Base-by-base conservation (phyloP, 176 grass and related monocot species). In the Melocanna baccifera region DNA sequence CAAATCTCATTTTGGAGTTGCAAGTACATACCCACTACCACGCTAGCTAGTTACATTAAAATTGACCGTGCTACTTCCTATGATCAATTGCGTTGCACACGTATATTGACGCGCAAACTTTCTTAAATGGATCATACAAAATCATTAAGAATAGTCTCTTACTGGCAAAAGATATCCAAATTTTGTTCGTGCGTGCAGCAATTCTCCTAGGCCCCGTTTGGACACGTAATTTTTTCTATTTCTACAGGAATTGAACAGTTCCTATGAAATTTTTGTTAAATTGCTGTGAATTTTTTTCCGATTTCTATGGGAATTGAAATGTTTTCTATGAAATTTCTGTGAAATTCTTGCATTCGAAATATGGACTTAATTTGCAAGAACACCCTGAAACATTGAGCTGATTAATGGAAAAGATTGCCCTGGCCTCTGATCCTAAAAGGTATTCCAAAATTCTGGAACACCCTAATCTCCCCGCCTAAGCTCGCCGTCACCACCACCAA, bases 371-470 rank as follows among this genome's bases (percentile, higher is more conserved):
- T 40, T 40, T 40, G 7, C 6, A 36, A 36, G 4, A 40, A 40
- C 6, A 40, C 39, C 6, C 39, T 40, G 39, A 40, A 40, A 40
- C 39, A 0, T 40, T 40, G 0, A 40, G 39, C 5, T 40, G 39
- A 40, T 7, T 40, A 40, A 40, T 40, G 39, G 80, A 83, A 87
- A 7, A 79, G 74, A 37, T 87, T 90, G 47, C 67, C 79, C 79
- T 90, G 88, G 5, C 88, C 88, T 79, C 46, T 90, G 48, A 90
- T 87, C 80, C 84, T 90, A 67, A 98, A 85, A 0, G 96, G 96
- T 89, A 94, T 82, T 1, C 96, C 93, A 48, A 95, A 98, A 63
- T 98, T 98, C 77, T 95, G 91, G 83, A 92, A 98, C 62, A 98
- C 85, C 69, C 86, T 93, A 80, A 96, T 94, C 87, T 92, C 91